Evolutionary conservation across 495 filamentous ascomycete species (phyloP).

Genomic region (Penicillium psychrofluorescens): DNA sequence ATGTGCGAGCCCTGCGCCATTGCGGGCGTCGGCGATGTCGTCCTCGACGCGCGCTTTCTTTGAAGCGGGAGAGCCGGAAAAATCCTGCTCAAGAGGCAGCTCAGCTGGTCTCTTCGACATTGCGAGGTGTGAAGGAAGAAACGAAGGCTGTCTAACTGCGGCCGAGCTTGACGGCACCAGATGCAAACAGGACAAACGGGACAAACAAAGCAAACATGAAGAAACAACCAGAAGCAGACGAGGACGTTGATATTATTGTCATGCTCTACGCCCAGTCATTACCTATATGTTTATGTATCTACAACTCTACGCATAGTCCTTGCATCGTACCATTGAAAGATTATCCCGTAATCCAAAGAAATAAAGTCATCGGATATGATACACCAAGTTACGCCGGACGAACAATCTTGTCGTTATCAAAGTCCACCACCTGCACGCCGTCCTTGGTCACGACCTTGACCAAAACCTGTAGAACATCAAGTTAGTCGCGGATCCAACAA

Average conservation of each 20-base stretch:
- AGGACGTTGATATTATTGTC: too few species aligned
- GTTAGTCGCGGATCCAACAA: constrained; percentile 2
- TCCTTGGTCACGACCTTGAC: constrained; percentile 95
- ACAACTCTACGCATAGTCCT: not conserved
- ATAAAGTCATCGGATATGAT: constrained; percentile 37
- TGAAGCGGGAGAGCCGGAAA: constrained; percentile 59
- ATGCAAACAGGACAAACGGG: constrained; percentile 42
- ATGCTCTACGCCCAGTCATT: too few species aligned
- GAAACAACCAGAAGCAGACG: not conserved
- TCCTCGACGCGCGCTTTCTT: constrained; percentile 70
- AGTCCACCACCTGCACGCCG: constrained; percentile 73
- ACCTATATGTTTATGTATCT: too few species aligned
- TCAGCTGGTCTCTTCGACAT: constrained; percentile 77
- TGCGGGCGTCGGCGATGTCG: constrained; percentile 27
- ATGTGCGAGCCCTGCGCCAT: constrained; percentile 34
- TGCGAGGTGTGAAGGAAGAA: constrained; percentile 14
- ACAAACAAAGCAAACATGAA: constrained; percentile 21
- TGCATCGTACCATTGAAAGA: not conserved
- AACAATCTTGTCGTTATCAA: constrained; percentile 69
- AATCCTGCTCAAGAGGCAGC: constrained; percentile 62
- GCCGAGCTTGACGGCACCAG: constrained; percentile 1
- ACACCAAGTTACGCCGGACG: constrained; percentile 54
- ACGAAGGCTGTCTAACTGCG: not conserved
- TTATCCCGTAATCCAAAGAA: constrained; percentile 21
- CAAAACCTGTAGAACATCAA: constrained; percentile 42